Base-by-base conservation (phyloP, 1,139 yeast genomes). In the Williopsis jadinii region DNA sequence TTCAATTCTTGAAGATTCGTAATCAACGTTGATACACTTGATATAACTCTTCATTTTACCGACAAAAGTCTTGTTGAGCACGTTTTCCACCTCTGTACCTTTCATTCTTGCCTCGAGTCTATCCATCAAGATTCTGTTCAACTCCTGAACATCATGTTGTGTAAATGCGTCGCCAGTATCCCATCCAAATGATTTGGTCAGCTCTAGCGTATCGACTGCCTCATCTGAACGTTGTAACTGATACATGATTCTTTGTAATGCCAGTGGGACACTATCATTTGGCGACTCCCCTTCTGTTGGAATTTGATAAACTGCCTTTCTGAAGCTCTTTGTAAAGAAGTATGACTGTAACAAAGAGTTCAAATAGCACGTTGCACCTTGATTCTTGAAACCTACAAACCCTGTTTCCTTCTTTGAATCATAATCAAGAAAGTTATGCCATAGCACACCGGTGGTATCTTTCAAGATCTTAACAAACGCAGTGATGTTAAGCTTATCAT, bases 351-450 rank as follows among this genome's bases (percentile, higher is more conserved):
- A 65, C 45, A 92, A 70, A 1, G 97, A 90, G 60, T 92, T 92
- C 58, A 92, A 75, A 61, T 92, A 92, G 61, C 99, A 92, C 0
- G 99, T 92, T 4, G 98, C 99, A 46, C 98, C 98, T 64, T 92
- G 99, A 59, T 92, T 92, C 52, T 80, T 84, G 51, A 92, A 76
- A 1, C 99, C 99, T 9, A 90, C 95, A 59, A 72, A 88, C 0
- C 97, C 97, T 0, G 98, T 86, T 39, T 70, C 78, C 54, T 77
- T 74, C 58, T 88, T 88, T 2, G 97, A 88, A 63, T 92, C 90
- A 63, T 92, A 92, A 55, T 85, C 84, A 34, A 70, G 51, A 54
- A 88, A 85, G 56, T 83, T 84, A 59, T 87, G 95, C 95, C 97
- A 92, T 50, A 92, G 68, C 1, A 88, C 95, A 1, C 97, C 96